Base-by-base conservation (phyloP, 805 yeast species). In the Cyberlindnera subsufficiens region DNA sequence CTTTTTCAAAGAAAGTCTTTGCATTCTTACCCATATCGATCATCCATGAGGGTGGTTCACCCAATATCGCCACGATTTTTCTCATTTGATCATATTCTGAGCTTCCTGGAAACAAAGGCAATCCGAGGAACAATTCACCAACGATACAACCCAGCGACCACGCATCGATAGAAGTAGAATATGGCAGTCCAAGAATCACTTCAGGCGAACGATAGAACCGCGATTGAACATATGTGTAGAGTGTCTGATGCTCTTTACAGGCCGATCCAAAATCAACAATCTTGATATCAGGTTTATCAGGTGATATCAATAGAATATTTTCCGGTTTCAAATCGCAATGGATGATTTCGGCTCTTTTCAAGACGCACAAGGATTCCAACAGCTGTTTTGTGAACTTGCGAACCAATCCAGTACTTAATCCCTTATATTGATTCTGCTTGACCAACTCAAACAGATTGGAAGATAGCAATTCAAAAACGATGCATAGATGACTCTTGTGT, bases 281-380 rank as follows among this genome's bases (percentile, higher is more conserved):
- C 63, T 93, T 93, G 52, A 93, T 78, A 35, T 81, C 86, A 19
- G 62, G 59, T 42, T 55, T 56, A 60, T 88, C 95, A 5, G 89
- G 81, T 39, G 82, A 78, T 40, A 85, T 78, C 29, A 93, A 67
- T 42, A 93, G 66, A 38, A 93, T 89, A 61, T 93, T 93, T 57
- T 93, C 99, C 0, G 99, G 99, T 61, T 93, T 93, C 59, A 93
- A 69, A 65, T 93, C 99, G 66, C 99, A 93, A 60, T 93, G 99
- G 35, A 93, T 89, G 54, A 93, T 72, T 50, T 86, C 84, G 37
- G 86, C 79, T 33, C 80, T 83, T 57, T 93, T 93, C 52, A 93
- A 72, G 20, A 86, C 83, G 33, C 84, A 73, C 54, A 93, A 66
- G 0, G 96, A 78, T 52, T 86, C 95, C 43, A 93, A 68, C 39